A percentile compares a stretch with the other conserved stretches of the same genome.
Evolutionary conservation across 164 flowering plant species (phyloP).

Genomic region (Stephania yunnanensis): DNA sequence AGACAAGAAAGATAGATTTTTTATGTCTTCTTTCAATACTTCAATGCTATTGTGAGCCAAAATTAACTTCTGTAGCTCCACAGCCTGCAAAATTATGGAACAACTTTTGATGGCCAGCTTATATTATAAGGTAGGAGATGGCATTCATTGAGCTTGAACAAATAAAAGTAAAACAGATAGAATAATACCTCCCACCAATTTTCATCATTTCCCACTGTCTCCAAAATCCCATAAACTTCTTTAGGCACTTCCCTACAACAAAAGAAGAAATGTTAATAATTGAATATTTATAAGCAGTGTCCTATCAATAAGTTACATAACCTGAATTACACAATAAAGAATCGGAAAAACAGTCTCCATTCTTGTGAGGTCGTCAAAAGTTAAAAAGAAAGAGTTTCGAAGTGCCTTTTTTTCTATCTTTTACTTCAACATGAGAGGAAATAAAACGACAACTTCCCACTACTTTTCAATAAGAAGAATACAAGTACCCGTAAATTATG

Average conservation of each 20-base stretch:
- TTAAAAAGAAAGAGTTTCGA: no score
- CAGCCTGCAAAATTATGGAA: slow-evolving; percentile 41
- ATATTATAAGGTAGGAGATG: not conserved
- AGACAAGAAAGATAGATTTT: slow-evolving; percentile 48
- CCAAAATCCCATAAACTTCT: slow-evolving; percentile 71
- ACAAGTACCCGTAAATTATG: no score
- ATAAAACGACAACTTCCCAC: no score
- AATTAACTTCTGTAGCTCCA: slow-evolving; percentile 84
- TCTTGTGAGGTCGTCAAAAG: no score
- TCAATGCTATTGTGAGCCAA: slow-evolving; percentile 88
- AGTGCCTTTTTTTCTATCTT: no score
- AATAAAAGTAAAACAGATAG: not conserved
- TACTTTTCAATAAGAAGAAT: no score
- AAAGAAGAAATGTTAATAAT: not conserved
- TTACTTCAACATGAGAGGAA: no score
- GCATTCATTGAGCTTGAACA: not conserved
- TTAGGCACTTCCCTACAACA: slow-evolving; percentile 70
- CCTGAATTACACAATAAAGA: no score
- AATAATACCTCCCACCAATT: slow-evolving; percentile 97
- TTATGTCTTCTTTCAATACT: slow-evolving; percentile 63
- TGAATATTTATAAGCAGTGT: no score
- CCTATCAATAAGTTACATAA: no score
- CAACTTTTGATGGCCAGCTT: not conserved
- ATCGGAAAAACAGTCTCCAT: no score
- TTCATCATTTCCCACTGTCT: slow-evolving; percentile 64